phyloP scores from a whole-genome alignment of 768 basidiomycete species.

The Amanita muscaria region DNA sequence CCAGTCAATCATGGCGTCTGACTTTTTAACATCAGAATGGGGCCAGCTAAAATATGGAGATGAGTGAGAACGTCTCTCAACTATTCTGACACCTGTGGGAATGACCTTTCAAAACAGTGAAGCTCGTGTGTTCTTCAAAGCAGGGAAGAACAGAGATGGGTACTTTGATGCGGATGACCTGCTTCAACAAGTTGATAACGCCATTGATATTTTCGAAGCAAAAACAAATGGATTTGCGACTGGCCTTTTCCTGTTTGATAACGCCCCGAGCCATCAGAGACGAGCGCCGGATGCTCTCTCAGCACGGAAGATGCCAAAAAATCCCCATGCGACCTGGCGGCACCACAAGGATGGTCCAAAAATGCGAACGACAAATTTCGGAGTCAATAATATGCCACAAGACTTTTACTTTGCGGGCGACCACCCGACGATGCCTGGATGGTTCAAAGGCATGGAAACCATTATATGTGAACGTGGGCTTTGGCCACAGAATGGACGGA shows the following conservation, averaged over 20 bases:
- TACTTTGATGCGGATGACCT: constrained; percentile 5
- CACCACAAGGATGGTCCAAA: constrained; percentile 10
- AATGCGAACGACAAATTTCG: constrained; percentile 18
- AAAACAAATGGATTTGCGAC: constrained; percentile 14
- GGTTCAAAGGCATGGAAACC: constrained; percentile 29
- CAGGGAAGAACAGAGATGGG: no score
- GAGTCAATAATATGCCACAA: constrained; percentile 16
- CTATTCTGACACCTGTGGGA: background rate
- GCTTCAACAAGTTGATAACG: constrained; percentile 19
- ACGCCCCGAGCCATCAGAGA: constrained; percentile 26
- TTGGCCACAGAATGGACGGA: background rate
- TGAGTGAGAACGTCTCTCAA: constrained; percentile 12
- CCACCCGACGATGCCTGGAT: constrained; percentile 21
- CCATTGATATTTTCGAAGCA: constrained; percentile 23
- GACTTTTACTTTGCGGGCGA: constrained; percentile 23
- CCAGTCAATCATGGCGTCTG: constrained; percentile 25
- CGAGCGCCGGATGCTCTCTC: constrained; percentile 23
- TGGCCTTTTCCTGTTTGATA: constrained; percentile 24
- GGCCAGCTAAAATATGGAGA: constrained; percentile 17
- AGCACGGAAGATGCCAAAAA: constrained; percentile 25
- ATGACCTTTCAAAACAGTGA: no score
- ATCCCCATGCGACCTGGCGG: constrained; percentile 24
- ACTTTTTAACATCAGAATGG: constrained; percentile 25
- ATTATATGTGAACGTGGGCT: background rate
- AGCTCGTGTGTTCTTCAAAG: no score